Conservation (phyloP, 2,329 filamentous ascomycete species). For the Cordyceps fumosorosea region DNA sequence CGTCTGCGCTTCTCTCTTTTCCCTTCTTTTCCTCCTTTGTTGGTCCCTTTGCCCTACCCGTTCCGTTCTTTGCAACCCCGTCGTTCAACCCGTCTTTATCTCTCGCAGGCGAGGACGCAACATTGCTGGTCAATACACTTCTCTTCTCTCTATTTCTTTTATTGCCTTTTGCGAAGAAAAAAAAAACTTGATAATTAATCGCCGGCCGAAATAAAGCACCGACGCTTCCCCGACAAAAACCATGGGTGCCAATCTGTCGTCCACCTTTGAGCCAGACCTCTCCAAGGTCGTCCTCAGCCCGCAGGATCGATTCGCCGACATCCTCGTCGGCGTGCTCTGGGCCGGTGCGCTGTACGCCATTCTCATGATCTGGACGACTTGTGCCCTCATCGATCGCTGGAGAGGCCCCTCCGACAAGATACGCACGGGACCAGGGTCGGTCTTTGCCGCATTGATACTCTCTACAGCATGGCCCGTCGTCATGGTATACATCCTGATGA, state of each 20-base stretch:
- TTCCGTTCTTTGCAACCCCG: not conserved
- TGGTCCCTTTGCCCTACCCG: not conserved
- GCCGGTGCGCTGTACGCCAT: conserved; percentile 28
- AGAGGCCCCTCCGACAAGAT: conserved; percentile 31
- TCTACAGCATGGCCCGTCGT: conserved; percentile 32
- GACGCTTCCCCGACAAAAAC: not conserved
- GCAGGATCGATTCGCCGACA: conserved; percentile 24
- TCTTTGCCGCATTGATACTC: conserved; percentile 26
- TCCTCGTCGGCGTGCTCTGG: conserved; percentile 31
- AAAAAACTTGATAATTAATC: no score
- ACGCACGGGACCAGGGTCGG: conserved; percentile 21
- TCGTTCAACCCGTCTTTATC: not conserved
- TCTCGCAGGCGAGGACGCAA: conserved; percentile 10
- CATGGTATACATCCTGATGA: conserved; percentile 26
- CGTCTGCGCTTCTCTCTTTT: not conserved
- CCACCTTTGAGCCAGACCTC: conserved; percentile 30
- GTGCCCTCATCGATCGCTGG: conserved; percentile 37
- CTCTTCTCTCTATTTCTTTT: not conserved
- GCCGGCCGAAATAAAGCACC: not conserved
- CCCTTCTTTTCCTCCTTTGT: not conserved
- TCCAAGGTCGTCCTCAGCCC: conserved; percentile 28
- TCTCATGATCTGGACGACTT: conserved; percentile 36
- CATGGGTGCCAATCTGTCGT: conserved; percentile 38
- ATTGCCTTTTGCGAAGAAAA: not conserved
- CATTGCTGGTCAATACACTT: conserved; percentile 12